Conservation (phyloP, 225 moss, liverwort and hornwort genomes). For the Physcomitrium patens region DNA sequence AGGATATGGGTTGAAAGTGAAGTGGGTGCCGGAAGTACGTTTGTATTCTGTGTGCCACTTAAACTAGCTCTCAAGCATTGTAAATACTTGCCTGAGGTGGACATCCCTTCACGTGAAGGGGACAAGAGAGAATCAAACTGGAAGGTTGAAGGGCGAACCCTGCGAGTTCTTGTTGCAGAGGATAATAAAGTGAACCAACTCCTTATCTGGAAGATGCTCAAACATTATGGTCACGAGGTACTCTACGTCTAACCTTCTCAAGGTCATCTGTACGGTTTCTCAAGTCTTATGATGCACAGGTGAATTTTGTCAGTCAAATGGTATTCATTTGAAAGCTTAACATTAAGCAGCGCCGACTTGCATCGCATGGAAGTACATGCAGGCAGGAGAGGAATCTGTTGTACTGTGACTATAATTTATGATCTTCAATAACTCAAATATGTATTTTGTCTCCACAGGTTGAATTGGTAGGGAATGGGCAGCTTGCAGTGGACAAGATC, state of each 20-base stretch:
- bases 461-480: slow-evolving; percentile 81
- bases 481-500: slow-evolving; percentile 76
- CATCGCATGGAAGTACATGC: no score
- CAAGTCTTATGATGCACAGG: background rate
- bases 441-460: slow-evolving; percentile 43
- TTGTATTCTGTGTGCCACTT: slow-evolving; percentile 77
- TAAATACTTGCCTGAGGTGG: slow-evolving; percentile 31
- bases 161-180: slow-evolving; percentile 85
- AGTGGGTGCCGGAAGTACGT: slow-evolving; percentile 65
- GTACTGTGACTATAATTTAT: no score
- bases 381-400: no score
- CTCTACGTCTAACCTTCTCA: background rate
- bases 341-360: no score
- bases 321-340: no score
- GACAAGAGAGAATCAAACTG: slow-evolving; percentile 7
- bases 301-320: no score
- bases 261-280: background rate
- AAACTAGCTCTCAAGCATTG: slow-evolving; percentile 14
- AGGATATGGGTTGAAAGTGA: slow-evolving; percentile 91
- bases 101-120: background rate
- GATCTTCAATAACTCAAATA: background rate
- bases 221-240: slow-evolving; percentile 87
- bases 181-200: slow-evolving; percentile 85
- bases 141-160: slow-evolving; percentile 38
- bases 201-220: slow-evolving; percentile 76